These are phyloP conservation scores for Parietichytrium sp. DNA, from an alignment of 108 stramenopile species.

Conservation along the genomic window DNA sequence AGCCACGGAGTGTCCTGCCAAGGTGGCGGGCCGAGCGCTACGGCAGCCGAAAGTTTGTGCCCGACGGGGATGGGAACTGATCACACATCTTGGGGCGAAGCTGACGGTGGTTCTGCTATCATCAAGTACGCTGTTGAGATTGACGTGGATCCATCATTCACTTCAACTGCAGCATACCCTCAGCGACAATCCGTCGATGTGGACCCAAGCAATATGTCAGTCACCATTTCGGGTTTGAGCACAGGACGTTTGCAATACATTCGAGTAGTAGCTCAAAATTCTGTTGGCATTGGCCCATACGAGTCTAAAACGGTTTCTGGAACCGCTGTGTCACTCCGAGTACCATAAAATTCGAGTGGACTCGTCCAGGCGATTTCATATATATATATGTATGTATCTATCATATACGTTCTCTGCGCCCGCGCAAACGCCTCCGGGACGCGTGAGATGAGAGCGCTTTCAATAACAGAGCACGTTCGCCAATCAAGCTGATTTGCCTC, in stretches of 20 bases:
- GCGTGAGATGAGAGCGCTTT: no score
- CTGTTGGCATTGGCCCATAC: conserved; percentile 49
- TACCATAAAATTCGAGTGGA: no score
- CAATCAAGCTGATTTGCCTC: no score
- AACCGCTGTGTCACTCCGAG: no score
- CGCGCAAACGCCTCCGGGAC: no score
- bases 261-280: conserved; percentile 67
- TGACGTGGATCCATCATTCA: conserved; percentile 50
- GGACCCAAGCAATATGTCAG: conserved; percentile 13
- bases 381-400: no score
- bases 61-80: conserved; percentile 68
- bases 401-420: no score
- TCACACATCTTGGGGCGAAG: conserved; percentile 69
- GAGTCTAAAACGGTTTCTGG: background rate
- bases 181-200: conserved; percentile 29
- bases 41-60: conserved; percentile 53
- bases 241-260: conserved; percentile 60
- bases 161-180: background rate
- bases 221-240: conserved; percentile 41
- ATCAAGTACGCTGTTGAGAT: conserved; percentile 71
- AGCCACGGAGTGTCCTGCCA: conserved; percentile 71
- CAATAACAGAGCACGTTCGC: no score
- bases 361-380: no score
- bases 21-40: conserved; percentile 45
- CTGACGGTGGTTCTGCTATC: conserved; percentile 60